Evolutionary conservation across 495 filamentous ascomycete species (phyloP).

Genomic region (Neohortaea acidophila): DNA sequence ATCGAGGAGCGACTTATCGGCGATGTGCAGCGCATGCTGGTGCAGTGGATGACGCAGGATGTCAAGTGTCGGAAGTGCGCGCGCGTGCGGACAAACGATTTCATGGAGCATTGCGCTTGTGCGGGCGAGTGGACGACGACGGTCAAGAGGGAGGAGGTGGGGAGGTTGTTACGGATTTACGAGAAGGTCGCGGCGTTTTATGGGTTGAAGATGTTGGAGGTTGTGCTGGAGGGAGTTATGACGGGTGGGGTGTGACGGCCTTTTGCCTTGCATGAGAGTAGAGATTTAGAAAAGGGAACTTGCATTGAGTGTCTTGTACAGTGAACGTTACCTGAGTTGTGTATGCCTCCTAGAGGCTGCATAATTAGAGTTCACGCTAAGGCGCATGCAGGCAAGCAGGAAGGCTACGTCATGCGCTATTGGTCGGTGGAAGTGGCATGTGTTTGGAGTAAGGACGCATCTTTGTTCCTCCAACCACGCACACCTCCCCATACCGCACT

Average conservation of each 20-base stretch:
- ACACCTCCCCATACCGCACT: too few species aligned
- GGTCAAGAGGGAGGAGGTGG: constrained; percentile 51
- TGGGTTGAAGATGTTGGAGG: constrained; percentile 62
- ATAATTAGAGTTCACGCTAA: too few species aligned
- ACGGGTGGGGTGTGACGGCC: background rate
- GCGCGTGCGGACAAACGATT: constrained; percentile 64
- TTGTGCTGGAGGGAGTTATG: constrained; percentile 44
- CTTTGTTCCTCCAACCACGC: too few species aligned
- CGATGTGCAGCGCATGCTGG: constrained; percentile 55
- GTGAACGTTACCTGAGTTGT: too few species aligned
- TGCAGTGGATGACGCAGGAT: constrained; percentile 80
- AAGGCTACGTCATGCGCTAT: too few species aligned
- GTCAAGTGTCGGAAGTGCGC: constrained; percentile 63
- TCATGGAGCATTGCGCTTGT: constrained; percentile 93
- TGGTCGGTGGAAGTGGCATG: too few species aligned
- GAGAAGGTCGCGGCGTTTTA: constrained; percentile 62
- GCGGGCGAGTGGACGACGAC: constrained; percentile 67
- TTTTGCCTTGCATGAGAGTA: background rate
- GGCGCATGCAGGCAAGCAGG: too few species aligned
- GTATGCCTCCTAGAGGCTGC: too few species aligned
- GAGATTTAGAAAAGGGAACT: too few species aligned
- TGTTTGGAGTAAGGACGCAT: too few species aligned
- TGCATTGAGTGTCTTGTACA: too few species aligned
- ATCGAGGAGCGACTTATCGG: constrained; percentile 76
- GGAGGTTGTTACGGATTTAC: constrained; percentile 50